These are phyloP conservation scores for Klebsormidium nitens DNA, from an alignment of 139 green algal species.

Conservation along the genomic window DNA sequence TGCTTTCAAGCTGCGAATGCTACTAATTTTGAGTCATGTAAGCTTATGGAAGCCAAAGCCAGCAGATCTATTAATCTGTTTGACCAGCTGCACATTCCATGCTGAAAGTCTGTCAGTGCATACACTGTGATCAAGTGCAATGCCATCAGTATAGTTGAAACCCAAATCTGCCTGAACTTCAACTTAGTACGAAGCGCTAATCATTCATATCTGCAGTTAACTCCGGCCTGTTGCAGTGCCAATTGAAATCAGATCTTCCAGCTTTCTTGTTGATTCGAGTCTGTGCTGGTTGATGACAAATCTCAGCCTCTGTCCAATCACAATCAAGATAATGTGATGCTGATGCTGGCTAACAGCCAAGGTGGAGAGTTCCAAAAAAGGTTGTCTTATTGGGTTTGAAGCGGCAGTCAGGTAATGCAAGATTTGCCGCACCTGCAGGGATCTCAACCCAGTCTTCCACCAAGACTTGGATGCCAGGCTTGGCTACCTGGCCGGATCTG, in stretches of 20 bases:
- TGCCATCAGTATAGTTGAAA: too few relatives aligned
- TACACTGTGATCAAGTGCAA: background rate
- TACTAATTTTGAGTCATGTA: slow-evolving; percentile 4
- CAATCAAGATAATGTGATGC: background rate
- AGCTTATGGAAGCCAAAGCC: too few relatives aligned
- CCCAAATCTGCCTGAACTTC: too few relatives aligned
- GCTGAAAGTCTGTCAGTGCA: background rate
- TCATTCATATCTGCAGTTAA: too few relatives aligned
- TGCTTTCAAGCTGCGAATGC: slow-evolving; percentile 8
- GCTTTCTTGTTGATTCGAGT: too few relatives aligned
- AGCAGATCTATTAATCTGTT: slow-evolving; percentile 4
- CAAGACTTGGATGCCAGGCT: background rate
- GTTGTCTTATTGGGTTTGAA: too few relatives aligned
- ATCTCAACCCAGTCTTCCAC: slow-evolving; percentile 18
- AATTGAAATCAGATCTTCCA: too few relatives aligned
- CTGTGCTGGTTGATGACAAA: too few relatives aligned
- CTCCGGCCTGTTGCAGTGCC: too few relatives aligned
- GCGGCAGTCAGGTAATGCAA: background rate
- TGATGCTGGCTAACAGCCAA: too few relatives aligned
- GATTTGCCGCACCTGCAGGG: slow-evolving; percentile 11
- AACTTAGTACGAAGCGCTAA: too few relatives aligned
- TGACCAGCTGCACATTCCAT: background rate
- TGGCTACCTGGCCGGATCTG: slow-evolving; percentile 19
- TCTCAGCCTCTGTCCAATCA: background rate
- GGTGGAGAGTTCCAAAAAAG: too few relatives aligned